phyloP scores from a whole-genome alignment of 2,329 filamentous ascomycete genomes.

The Alternaria triticina region DNA sequence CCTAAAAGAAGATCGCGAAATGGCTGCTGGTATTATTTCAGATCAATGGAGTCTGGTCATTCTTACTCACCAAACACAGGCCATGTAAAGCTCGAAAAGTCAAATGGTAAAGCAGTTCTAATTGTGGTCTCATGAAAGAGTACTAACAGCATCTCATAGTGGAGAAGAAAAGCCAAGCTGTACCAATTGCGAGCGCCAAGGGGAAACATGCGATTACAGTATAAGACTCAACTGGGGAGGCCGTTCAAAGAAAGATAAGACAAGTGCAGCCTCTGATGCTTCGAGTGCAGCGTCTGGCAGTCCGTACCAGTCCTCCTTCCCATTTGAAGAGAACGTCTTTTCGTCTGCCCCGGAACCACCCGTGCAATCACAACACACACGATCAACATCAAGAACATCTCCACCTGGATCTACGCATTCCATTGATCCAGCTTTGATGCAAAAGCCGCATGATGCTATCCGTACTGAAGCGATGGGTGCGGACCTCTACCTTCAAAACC shows the following conservation, averaged over 20 bases:
- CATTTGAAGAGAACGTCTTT: constrained; percentile 35
- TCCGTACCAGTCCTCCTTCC: constrained; percentile 38
- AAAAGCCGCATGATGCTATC: constrained; percentile 18
- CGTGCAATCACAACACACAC: constrained; percentile 26
- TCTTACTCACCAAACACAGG: constrained; percentile 54
- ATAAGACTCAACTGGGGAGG: constrained; percentile 84
- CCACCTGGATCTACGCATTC: constrained; percentile 25
- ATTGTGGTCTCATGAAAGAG: background rate
- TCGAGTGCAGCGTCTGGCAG: constrained; percentile 36
- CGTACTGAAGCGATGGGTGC: constrained; percentile 20
- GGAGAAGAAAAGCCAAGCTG: constrained; percentile 78
- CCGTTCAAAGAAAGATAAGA: constrained; percentile 66
- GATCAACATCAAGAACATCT: constrained; percentile 33
- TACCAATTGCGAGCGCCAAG: constrained; percentile 73
- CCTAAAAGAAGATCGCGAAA: constrained; percentile 72
- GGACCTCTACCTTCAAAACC: constrained; percentile 16
- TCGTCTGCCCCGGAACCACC: constrained; percentile 25
- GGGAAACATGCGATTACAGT: constrained; percentile 79
- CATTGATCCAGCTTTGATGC: constrained; percentile 38
- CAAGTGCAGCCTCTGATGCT: constrained; percentile 30
- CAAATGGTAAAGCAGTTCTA: constrained; percentile 65
- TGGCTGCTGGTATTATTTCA: constrained; percentile 65
- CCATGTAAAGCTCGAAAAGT: constrained; percentile 80
- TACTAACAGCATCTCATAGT: constrained; percentile 45
- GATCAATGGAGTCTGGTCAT: background rate